Base-by-base conservation (phyloP, 1,139 yeast genomes). In the Fermentozyma sake region DNA sequence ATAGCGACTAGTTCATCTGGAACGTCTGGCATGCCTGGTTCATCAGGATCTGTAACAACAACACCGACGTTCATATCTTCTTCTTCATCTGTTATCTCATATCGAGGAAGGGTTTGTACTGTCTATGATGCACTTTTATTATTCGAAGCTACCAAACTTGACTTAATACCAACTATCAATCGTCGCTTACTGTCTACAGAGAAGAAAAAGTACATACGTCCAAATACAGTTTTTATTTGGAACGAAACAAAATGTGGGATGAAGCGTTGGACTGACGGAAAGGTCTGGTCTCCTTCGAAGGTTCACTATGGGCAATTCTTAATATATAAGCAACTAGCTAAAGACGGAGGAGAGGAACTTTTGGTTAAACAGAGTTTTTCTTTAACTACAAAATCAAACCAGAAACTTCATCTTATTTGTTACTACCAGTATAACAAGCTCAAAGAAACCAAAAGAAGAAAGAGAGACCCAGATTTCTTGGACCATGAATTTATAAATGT, bases 211-310 rank as follows among this genome's bases (percentile, higher is more conserved):
- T 55, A 52, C 28, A 78, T 80, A 24, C 55, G 54, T 12, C 66
- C 76, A 10, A 83, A 84, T n/a, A 64, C 78, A 2, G 69, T 80
- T 1, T 80, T 75, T 41, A 72, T 78, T 3, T 80, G 87, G 87
- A 79, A 76, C 46, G 87, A 80, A 50, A 61, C 69, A 13, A 78
- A 74, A 40, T 76, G 85, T 28, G 82, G 79, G 11, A 79, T 80
- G 77, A 69, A 76, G 38, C 56, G 87, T 22, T 80, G 89, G 89
- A 80, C 89, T 2, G 89, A 80, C 44, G 85, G 87, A 19, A 68
- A 68, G 38, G 62, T 71, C 21, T 80, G 87, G 87, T 68, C 78
- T 33, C 84, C 87, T 3, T 74, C 83, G 0, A 62, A 85, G 38
- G 86, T 80, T 8, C 31, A 34, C 3, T 66, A 72, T 12, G 84